phyloP scores from a whole-genome alignment of 768 basidiomycete species.

The Amanita molliuscula region DNA sequence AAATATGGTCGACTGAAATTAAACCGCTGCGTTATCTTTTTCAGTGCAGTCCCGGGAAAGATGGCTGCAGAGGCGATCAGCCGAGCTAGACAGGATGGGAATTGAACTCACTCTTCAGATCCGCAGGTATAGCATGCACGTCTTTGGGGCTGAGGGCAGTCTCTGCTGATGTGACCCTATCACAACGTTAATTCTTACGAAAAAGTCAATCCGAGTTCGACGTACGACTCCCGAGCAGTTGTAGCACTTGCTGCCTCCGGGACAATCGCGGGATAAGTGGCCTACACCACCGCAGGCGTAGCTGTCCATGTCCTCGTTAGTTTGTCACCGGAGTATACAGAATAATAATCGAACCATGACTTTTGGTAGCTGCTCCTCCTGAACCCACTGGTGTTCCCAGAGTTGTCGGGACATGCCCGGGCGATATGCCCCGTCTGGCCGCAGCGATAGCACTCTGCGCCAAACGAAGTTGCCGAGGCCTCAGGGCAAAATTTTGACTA shows the following conservation, averaged over 20 bases:
- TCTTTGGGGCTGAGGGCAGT: slow-evolving; percentile 77
- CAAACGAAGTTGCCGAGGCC: slow-evolving; percentile 18
- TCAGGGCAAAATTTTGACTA: slow-evolving; percentile 79
- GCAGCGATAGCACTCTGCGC: slow-evolving; percentile 78
- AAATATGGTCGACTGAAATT: too few species aligned
- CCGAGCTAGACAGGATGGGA: background rate
- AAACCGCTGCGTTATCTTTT: slow-evolving; percentile 18
- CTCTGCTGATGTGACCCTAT: slow-evolving; percentile 77
- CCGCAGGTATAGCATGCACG: slow-evolving; percentile 80
- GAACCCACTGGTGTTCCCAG: slow-evolving; percentile 17
- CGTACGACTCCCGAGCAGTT: slow-evolving; percentile 70
- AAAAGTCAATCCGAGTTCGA: slow-evolving; percentile 10
- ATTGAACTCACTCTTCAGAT: slow-evolving; percentile 54
- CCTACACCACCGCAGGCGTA: slow-evolving; percentile 86
- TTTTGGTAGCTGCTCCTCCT: too few species aligned
- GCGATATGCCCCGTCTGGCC: slow-evolving; percentile 83
- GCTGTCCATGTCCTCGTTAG: slow-evolving; percentile 24
- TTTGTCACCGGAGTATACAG: background rate
- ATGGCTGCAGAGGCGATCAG: slow-evolving; percentile 34
- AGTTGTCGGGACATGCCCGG: slow-evolving; percentile 43
- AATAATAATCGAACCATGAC: slow-evolving; percentile 37
- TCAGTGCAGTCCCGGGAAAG: slow-evolving; percentile 86
- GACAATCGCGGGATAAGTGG: slow-evolving; percentile 80
- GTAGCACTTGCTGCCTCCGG: slow-evolving; percentile 75
- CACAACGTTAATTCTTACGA: slow-evolving; percentile 2